Evolutionary conservation across 148 eudicot species (phyloP).

Genomic region (Rhododendron molle): DNA sequence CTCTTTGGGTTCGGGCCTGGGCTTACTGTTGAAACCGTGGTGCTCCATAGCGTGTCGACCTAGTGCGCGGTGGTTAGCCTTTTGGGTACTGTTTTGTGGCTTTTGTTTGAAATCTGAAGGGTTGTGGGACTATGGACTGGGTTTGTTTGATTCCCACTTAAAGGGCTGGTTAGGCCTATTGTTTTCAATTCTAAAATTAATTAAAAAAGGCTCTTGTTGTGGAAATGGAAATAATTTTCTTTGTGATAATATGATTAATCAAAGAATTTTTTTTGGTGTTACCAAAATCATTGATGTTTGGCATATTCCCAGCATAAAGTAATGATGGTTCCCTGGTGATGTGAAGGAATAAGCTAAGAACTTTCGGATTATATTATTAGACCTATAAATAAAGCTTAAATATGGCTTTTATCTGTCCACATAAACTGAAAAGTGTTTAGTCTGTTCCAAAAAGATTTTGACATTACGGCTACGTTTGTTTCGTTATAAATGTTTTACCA

Average conservation of each 20-base stretch:
- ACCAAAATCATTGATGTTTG: not conserved
- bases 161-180: not conserved
- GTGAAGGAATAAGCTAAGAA: not conserved
- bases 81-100: not conserved
- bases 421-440: not conserved
- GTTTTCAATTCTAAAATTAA: not conserved
- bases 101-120: not conserved
- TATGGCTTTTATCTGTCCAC: not conserved
- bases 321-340: not conserved
- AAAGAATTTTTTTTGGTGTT: not conserved
- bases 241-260: not conserved
- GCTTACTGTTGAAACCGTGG: constrained; percentile 25
- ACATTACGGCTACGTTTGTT: no score
- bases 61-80: not conserved
- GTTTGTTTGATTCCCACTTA: not conserved
- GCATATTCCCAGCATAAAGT: not conserved
- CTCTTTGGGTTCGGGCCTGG: constrained; percentile 26
- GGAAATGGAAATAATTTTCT: not conserved
- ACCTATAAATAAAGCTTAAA: no score
- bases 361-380: not conserved
- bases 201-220: not conserved
- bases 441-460: no score
- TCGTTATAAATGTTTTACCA: no score
- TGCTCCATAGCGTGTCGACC: constrained; percentile 16
- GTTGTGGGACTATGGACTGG: not conserved